These are phyloP conservation scores for Saccharomycopsis capsularis DNA, from an alignment of 805 yeast species.

Conservation along the genomic window DNA sequence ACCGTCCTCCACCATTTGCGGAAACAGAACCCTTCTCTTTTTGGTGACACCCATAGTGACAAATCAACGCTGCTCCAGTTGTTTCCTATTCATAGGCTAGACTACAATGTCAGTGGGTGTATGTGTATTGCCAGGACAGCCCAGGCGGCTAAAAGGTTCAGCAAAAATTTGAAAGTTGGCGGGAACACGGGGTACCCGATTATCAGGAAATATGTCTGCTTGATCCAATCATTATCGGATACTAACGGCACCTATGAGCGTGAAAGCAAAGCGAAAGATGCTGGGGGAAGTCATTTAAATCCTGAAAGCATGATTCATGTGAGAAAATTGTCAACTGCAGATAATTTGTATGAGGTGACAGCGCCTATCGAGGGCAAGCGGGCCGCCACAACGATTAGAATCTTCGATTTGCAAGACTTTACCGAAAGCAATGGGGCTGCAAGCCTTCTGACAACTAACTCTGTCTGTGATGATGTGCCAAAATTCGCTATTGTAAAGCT, in stretches of 20 bases:
- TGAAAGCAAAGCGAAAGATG: neutral
- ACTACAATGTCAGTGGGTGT: constrained; percentile 36
- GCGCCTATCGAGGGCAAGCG: constrained; percentile 14
- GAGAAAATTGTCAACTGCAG: too few relatives aligned
- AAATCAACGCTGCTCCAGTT: too few relatives aligned
- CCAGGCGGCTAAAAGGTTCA: constrained; percentile 29
- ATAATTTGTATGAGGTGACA: too few relatives aligned
- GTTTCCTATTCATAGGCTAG: constrained; percentile 33
- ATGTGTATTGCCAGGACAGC: constrained; percentile 31
- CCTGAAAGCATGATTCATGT: too few relatives aligned
- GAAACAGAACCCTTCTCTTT: neutral
- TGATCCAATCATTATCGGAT: constrained; percentile 10
- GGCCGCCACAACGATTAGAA: constrained; percentile 20
- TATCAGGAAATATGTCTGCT: constrained; percentile 32
- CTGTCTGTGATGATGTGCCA: too few relatives aligned
- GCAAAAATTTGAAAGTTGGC: constrained; percentile 29
- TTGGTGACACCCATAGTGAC: too few relatives aligned
- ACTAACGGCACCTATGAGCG: neutral
- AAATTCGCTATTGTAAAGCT: constrained; percentile 29
- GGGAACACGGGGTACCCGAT: constrained; percentile 32
- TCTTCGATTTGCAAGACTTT: constrained; percentile 16
- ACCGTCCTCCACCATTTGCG: constrained; percentile 8
- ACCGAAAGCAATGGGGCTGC: constrained; percentile 20
- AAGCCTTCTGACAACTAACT: too few relatives aligned
- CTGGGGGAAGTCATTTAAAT: neutral